A percentile compares a stretch with the other conserved stretches of the same genome.
Conservation (phyloP, 2,329 filamentous ascomycete genomes). For the Cytospora chrysosperma region DNA sequence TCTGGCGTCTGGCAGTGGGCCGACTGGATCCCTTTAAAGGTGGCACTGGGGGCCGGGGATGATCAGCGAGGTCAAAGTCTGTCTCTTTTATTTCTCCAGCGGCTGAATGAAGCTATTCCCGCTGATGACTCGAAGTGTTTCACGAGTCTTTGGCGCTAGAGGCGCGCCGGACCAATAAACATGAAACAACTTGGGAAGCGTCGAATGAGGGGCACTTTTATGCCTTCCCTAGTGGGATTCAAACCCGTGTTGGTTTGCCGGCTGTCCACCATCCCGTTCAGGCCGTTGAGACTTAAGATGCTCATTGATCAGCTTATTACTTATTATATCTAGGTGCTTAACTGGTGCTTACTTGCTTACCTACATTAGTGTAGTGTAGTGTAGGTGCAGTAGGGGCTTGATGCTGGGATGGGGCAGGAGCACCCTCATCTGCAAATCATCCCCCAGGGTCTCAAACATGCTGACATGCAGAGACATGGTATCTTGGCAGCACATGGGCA, state of each 20-base stretch:
- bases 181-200: neutral
- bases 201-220: neutral
- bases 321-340: too few species aligned
- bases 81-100: neutral
- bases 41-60: neutral
- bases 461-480: neutral
- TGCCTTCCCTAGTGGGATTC: neutral
- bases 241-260: neutral
- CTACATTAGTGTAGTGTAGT: too few species aligned
- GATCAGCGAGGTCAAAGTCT: neutral
- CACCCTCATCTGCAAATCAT: neutral
- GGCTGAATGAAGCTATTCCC: neutral
- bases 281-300: neutral
- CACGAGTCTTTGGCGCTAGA: neutral
- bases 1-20: neutral
- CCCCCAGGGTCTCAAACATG: neutral
- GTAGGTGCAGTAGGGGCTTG: neutral
- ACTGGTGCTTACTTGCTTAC: neutral
- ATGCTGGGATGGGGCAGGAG: neutral
- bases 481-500: neutral
- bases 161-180: neutral
- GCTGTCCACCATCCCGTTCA: neutral
- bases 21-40: neutral
- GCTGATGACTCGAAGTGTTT: neutral
- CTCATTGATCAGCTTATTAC: neutral